phyloP scores from a whole-genome alignment of 2,329 filamentous ascomycete species.

The Pseudogymnoascus sp. region DNA sequence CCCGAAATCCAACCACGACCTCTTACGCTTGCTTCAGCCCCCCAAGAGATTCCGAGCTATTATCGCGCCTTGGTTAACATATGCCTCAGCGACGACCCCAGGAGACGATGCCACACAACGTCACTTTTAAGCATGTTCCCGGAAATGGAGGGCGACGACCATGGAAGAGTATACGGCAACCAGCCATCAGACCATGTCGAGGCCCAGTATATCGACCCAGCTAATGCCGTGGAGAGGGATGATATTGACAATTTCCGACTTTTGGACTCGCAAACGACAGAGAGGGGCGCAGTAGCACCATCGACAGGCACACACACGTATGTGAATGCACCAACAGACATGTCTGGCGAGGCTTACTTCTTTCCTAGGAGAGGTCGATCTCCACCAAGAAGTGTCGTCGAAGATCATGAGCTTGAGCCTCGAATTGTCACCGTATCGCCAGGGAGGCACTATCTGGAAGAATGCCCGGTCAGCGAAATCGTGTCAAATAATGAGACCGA shows the following conservation, averaged over 20 bases:
- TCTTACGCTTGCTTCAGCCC: slow-evolving; percentile 45
- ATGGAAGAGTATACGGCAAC: not conserved
- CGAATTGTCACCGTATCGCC: not conserved
- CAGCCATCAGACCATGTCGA: not conserved
- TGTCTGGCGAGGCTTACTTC: slow-evolving; percentile 21
- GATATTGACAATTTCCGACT: slow-evolving; percentile 11
- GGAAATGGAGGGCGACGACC: not conserved
- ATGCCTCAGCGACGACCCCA: slow-evolving; percentile 70
- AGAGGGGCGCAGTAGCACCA: slow-evolving; percentile 12
- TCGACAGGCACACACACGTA: slow-evolving; percentile 20
- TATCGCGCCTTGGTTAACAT: slow-evolving; percentile 68
- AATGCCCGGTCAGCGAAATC: not conserved
- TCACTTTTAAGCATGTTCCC: slow-evolving; percentile 67
- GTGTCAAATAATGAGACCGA: not conserved
- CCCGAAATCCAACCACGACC: slow-evolving; percentile 74
- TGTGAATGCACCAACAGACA: slow-evolving; percentile 20
- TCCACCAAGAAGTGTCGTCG: slow-evolving; percentile 17
- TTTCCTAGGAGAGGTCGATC: slow-evolving; percentile 27
- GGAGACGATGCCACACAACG: slow-evolving; percentile 64
- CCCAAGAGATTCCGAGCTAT: slow-evolving; percentile 65
- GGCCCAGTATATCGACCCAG: slow-evolving; percentile 10
- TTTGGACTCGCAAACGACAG: slow-evolving; percentile 1
- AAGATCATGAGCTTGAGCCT: not conserved
- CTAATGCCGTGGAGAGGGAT: slow-evolving; percentile 9
- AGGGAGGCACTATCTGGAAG: not conserved